phyloP scores from a whole-genome alignment of 2,329 filamentous ascomycete species.

The Bipolaris victoriae region DNA sequence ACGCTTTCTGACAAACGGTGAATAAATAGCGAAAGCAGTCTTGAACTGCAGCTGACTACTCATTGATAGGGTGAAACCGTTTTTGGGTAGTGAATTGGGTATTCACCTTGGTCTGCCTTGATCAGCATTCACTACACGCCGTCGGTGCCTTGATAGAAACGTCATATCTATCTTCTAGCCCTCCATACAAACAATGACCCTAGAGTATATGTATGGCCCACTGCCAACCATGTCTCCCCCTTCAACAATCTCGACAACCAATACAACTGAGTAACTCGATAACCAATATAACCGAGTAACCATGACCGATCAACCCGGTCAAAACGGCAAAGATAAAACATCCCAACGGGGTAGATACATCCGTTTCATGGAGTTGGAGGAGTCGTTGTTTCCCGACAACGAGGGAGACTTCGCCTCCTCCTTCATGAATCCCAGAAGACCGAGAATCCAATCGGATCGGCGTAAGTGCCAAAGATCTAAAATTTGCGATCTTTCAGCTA shows the following conservation, averaged over 20 bases:
- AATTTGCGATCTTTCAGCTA: not conserved
- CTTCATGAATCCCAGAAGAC: slow-evolving; percentile 2
- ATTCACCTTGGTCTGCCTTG: not conserved
- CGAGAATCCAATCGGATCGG: not conserved
- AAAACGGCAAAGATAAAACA: not conserved
- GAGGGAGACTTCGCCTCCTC: slow-evolving; percentile 7
- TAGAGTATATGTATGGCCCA: not conserved
- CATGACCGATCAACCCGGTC: not conserved
- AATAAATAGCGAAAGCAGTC: no score
- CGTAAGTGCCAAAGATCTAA: not conserved
- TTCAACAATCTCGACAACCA: not conserved
- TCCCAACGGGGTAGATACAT: not conserved
- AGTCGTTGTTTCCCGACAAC: slow-evolving; percentile 8
- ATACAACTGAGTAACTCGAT: no score
- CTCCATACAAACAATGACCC: no score
- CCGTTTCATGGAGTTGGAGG: slow-evolving; percentile 2
- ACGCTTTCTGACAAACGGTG: no score
- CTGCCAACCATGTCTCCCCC: not conserved
- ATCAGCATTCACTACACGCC: not conserved
- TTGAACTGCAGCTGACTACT: no score
- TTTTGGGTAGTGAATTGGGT: not conserved
- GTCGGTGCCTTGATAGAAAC: not conserved
- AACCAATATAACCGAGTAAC: not conserved
- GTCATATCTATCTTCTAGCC: not conserved
- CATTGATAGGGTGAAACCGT: not conserved